phyloP scores from a whole-genome alignment of 2,329 filamentous ascomycete genomes.

The Neonectria magnoliae region DNA sequence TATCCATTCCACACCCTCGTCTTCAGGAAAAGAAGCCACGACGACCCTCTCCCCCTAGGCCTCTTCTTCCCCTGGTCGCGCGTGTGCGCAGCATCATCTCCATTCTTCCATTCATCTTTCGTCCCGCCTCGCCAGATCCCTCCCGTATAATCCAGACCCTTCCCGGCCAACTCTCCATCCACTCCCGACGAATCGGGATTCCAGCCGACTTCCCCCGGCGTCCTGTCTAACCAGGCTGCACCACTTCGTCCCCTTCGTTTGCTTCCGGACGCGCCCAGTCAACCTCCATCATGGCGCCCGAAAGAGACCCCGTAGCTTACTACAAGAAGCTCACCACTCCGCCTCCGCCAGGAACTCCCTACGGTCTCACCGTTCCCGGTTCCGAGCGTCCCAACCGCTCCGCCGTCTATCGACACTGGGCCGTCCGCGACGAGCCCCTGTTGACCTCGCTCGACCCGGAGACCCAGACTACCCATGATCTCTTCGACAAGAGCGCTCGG shows the following conservation, averaged over 20 bases:
- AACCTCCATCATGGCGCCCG: conserved; percentile 45
- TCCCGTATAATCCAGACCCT: neutral
- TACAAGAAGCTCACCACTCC: conserved; percentile 65
- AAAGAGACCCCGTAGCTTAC: conserved; percentile 50
- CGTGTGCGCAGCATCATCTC: neutral
- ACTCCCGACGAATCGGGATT: conserved; percentile 2
- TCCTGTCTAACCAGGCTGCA: conserved; percentile 1
- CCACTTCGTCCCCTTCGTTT: conserved; percentile 11
- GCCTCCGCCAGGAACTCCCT: conserved; percentile 80
- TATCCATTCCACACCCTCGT: neutral
- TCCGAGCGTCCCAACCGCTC: conserved; percentile 78
- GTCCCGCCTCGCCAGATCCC: neutral
- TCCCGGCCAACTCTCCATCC: conserved; percentile 1
- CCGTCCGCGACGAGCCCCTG: conserved; percentile 75
- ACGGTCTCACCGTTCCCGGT: conserved; percentile 80
- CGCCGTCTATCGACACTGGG: conserved; percentile 85
- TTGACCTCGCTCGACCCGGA: conserved; percentile 77
- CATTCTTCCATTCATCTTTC: neutral
- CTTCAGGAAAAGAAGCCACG: neutral
- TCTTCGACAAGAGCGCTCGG: conserved; percentile 76
- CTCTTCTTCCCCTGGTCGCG: neutral
- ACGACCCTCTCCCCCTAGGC: too few relatives aligned
- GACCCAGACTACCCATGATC: conserved; percentile 78
- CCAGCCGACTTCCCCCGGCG: neutral
- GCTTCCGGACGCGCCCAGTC: conserved; percentile 12